A percentile compares a stretch with the other conserved stretches of the same genome.
phyloP scores from a whole-genome alignment of 805 yeast species.

The Maudiozyma pseudohumilis region DNA sequence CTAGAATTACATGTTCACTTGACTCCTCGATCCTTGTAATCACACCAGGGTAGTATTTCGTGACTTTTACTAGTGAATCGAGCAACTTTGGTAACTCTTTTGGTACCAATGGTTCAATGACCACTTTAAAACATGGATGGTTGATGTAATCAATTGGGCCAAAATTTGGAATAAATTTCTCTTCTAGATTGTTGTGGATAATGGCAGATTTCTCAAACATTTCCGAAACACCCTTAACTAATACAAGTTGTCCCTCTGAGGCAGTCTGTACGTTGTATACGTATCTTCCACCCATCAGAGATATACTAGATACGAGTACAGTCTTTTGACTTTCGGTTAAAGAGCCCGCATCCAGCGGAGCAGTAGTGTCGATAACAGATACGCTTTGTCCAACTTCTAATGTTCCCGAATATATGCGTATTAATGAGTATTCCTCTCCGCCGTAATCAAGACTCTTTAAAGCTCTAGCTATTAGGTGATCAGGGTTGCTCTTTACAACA shows the following conservation, averaged over 20 bases:
- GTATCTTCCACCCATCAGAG: constrained; percentile 64
- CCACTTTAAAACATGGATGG: constrained; percentile 56
- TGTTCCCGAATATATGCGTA: constrained; percentile 54
- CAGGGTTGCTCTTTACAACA: neutral
- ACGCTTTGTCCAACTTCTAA: constrained; percentile 40
- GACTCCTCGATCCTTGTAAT: constrained; percentile 72
- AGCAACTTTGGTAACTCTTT: constrained; percentile 65
- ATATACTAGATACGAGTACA: constrained; percentile 31
- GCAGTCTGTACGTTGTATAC: constrained; percentile 43
- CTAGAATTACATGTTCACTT: constrained; percentile 74
- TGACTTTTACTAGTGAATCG: constrained; percentile 55
- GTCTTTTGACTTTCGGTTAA: constrained; percentile 37
- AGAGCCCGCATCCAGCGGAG: constrained; percentile 29
- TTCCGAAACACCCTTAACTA: constrained; percentile 54
- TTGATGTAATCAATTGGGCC: constrained; percentile 34
- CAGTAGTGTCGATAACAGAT: constrained; percentile 39
- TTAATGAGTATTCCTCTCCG: constrained; percentile 44
- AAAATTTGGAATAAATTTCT: constrained; percentile 5
- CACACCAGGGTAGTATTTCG: constrained; percentile 55
- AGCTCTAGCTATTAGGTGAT: constrained; percentile 34
- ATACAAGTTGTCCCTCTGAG: constrained; percentile 56
- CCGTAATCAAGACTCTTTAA: constrained; percentile 51
- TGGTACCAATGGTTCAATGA: constrained; percentile 74
- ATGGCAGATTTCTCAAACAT: constrained; percentile 51
- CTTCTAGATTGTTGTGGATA: constrained; percentile 28